Conservation (phyloP, 2,329 filamentous ascomycete genomes). For the Epichloe sp. region DNA sequence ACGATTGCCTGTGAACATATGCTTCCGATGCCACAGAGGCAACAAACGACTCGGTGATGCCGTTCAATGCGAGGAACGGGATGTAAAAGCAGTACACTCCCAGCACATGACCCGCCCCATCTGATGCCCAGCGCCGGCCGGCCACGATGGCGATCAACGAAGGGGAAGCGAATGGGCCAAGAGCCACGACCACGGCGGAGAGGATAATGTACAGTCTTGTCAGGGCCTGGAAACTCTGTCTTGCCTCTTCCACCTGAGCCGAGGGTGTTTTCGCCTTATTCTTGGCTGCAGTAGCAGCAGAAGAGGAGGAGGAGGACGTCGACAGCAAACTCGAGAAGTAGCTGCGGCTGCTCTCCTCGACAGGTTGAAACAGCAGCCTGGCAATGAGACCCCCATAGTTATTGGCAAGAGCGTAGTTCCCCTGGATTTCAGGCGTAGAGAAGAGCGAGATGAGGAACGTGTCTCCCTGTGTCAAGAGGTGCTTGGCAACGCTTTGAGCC, state of each 20-base stretch:
- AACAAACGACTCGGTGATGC: conserved; percentile 84
- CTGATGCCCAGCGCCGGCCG: conserved; percentile 60
- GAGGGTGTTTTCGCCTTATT: conserved; percentile 5
- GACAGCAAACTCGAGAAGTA: conserved; percentile 73
- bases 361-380: conserved; percentile 80
- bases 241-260: conserved; percentile 26
- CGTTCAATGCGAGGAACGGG: conserved; percentile 82
- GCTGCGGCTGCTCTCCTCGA: conserved; percentile 85
- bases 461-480: conserved; percentile 88
- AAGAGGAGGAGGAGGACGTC: conserved; percentile 7
- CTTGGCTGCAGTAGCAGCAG: not conserved
- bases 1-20: conserved; percentile 63
- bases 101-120: conserved; percentile 61
- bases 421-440: conserved; percentile 68
- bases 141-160: conserved; percentile 63
- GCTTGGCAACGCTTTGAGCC: conserved; percentile 80
- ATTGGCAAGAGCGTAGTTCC: conserved; percentile 87
- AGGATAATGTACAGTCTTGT: conserved; percentile 64
- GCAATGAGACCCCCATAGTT: conserved; percentile 90
- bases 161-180: conserved; percentile 67
- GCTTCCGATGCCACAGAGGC: conserved; percentile 66
- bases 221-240: conserved; percentile 45
- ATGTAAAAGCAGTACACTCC: conserved; percentile 84
- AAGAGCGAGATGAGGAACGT: conserved; percentile 73
- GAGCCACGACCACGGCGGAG: conserved; percentile 50